Conservation (phyloP, 2,329 filamentous ascomycete genomes). For the Peltaster fructicola region DNA sequence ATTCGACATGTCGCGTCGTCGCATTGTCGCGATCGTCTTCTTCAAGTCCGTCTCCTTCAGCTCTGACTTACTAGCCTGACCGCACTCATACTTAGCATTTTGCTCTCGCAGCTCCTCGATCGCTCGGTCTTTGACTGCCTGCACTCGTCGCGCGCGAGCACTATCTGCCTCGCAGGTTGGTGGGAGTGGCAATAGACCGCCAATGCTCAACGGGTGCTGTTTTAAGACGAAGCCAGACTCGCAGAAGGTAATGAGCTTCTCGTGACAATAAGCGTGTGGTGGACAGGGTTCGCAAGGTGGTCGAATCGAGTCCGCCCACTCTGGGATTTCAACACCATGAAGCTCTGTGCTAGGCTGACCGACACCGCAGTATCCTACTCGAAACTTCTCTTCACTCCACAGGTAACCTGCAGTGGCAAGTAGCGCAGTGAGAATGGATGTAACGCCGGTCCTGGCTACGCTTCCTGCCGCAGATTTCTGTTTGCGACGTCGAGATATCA, state of each 20-base stretch:
- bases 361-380: slow-evolving; percentile 84
- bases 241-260: slow-evolving; percentile 59
- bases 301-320: slow-evolving; percentile 50
- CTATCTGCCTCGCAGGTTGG: slow-evolving; percentile 92
- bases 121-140: slow-evolving; percentile 71
- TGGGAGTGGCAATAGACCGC: slow-evolving; percentile 64
- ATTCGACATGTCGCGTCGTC: slow-evolving; percentile 66
- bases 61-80: slow-evolving; percentile 51
- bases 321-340: slow-evolving; percentile 49
- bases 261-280: slow-evolving; percentile 73
- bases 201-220: slow-evolving; percentile 65
- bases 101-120: slow-evolving; percentile 73
- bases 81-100: slow-evolving; percentile 80
- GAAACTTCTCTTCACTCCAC: slow-evolving; percentile 91
- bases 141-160: slow-evolving; percentile 73
- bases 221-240: slow-evolving; percentile 76
- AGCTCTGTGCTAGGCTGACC: slow-evolving; percentile 43
- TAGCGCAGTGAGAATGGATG: slow-evolving; percentile 52
- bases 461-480: slow-evolving; percentile 26
- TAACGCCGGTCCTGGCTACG: slow-evolving; percentile 46
- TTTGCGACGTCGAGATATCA: slow-evolving; percentile 24
- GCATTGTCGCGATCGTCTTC: slow-evolving; percentile 54
- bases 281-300: slow-evolving; percentile 85
- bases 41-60: slow-evolving; percentile 56
- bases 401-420: slow-evolving; percentile 58